These are phyloP conservation scores for Arthroderma sp. DNA, from an alignment of 2,329 filamentous ascomycete genomes.

Conservation along the genomic window DNA sequence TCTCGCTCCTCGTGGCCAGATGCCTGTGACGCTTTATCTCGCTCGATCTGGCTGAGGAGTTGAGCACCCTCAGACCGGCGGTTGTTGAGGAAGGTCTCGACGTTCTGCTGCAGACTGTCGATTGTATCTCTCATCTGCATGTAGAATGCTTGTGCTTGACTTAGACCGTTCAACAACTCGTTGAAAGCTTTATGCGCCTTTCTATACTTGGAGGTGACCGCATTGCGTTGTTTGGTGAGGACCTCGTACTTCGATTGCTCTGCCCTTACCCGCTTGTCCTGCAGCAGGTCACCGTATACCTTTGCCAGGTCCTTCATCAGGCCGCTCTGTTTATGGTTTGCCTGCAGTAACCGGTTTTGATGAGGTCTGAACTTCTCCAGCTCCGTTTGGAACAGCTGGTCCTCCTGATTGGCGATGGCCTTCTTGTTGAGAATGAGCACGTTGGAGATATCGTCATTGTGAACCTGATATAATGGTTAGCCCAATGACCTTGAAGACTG, in stretches of 20 bases:
- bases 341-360: conserved; percentile 80
- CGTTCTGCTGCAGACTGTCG: conserved; percentile 84
- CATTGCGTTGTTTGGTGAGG: conserved; percentile 68
- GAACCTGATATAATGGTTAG: conserved; percentile 48
- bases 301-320: conserved; percentile 89
- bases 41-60: conserved; percentile 76
- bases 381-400: conserved; percentile 84
- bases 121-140: conserved; percentile 91
- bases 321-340: conserved; percentile 87
- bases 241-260: conserved; percentile 93
- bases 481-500: neutral
- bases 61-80: conserved; percentile 81
- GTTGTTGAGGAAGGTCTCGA: conserved; percentile 94
- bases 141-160: conserved; percentile 86
- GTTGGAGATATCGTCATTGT: conserved; percentile 94
- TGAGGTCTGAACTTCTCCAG: conserved; percentile 95
- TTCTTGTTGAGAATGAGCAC: conserved; percentile 98
- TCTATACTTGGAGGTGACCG: conserved; percentile 77
- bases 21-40: conserved; percentile 52
- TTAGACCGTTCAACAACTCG: conserved; percentile 72
- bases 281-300: conserved; percentile 73
- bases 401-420: conserved; percentile 81
- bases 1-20: conserved; percentile 63
- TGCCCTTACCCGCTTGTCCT: conserved; percentile 83
- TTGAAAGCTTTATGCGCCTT: conserved; percentile 86